phyloP scores from a whole-genome alignment of 1,139 yeast genomes.

The Saccharomyces hybrid region DNA sequence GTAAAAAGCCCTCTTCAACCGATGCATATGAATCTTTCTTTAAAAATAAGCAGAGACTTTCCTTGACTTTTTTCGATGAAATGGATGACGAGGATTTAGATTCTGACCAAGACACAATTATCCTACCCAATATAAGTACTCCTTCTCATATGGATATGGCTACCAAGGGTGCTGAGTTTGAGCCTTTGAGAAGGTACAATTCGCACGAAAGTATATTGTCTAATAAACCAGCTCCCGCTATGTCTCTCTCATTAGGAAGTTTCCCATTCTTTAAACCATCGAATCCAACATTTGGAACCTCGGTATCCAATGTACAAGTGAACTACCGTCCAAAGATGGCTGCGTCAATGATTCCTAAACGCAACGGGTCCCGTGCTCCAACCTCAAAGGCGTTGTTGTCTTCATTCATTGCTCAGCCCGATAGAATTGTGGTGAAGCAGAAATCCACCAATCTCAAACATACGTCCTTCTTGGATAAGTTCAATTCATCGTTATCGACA shows the following conservation, averaged over 20 bases:
- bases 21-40: conserved; percentile 18
- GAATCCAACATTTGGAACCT: conserved; percentile 4
- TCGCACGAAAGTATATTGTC: conserved; percentile 37
- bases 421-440: background rate
- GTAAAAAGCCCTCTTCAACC: conserved; percentile 6
- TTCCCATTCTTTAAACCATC: background rate
- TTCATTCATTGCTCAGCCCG: background rate
- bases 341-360: background rate
- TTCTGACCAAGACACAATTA: conserved; percentile 30
- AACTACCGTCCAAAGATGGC: background rate
- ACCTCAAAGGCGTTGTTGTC: background rate
- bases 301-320: background rate
- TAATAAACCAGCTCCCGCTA: conserved; percentile 4
- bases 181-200: conserved; percentile 29
- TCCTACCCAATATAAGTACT: conserved; percentile 12
- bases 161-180: conserved; percentile 9
- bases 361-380: background rate
- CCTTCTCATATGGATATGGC: background rate
- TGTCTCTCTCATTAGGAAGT: background rate
- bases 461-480: background rate
- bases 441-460: background rate
- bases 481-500: background rate
- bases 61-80: conserved; percentile 27
- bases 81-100: conserved; percentile 15
- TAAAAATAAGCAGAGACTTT: conserved; percentile 28